These are phyloP conservation scores for Sclerotinia nivalis DNA, from an alignment of 2,329 filamentous ascomycete genomes.

Conservation along the genomic window DNA sequence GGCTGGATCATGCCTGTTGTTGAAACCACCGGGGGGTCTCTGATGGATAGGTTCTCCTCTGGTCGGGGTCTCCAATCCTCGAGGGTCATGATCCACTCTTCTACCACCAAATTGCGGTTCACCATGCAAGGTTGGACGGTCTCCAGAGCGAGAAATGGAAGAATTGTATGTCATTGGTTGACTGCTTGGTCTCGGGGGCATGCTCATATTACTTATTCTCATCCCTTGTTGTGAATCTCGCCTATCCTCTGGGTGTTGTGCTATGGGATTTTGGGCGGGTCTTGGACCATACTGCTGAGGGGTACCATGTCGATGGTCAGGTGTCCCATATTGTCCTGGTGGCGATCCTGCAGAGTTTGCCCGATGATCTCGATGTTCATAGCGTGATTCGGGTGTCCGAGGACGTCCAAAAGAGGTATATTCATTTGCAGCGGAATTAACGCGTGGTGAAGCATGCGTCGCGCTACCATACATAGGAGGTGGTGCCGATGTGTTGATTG, in stretches of 20 bases:
- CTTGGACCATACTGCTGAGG: slow-evolving; percentile 57
- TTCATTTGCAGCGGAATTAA: slow-evolving; percentile 51
- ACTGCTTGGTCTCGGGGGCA: slow-evolving; percentile 41
- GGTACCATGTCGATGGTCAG: slow-evolving; percentile 58
- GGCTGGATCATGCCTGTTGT: slow-evolving; percentile 41
- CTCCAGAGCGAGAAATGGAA: slow-evolving; percentile 48
- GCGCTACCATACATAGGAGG: slow-evolving; percentile 45
- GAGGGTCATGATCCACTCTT: slow-evolving; percentile 30
- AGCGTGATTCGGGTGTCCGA: slow-evolving; percentile 70
- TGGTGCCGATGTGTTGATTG: slow-evolving; percentile 41
- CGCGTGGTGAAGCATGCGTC: slow-evolving; percentile 43
- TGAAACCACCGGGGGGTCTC: slow-evolving; percentile 32
- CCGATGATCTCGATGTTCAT: slow-evolving; percentile 49
- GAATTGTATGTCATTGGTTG: slow-evolving; percentile 41
- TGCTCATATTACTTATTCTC: slow-evolving; percentile 36
- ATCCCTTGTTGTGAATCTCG: slow-evolving; percentile 41
- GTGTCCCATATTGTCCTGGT: slow-evolving; percentile 51
- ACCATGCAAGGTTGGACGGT: slow-evolving; percentile 38
- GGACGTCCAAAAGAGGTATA: slow-evolving; percentile 65
- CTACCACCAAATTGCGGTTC: slow-evolving; percentile 31
- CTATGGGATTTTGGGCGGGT: slow-evolving; percentile 35
- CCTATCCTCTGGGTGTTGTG: slow-evolving; percentile 48
- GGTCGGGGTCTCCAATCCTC: slow-evolving; percentile 41
- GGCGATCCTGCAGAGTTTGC: slow-evolving; percentile 41
- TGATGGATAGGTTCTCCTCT: slow-evolving; percentile 42